phyloP scores from a whole-genome alignment of 352 stramenopile genomes.

The Phytophthora pisi region DNA sequence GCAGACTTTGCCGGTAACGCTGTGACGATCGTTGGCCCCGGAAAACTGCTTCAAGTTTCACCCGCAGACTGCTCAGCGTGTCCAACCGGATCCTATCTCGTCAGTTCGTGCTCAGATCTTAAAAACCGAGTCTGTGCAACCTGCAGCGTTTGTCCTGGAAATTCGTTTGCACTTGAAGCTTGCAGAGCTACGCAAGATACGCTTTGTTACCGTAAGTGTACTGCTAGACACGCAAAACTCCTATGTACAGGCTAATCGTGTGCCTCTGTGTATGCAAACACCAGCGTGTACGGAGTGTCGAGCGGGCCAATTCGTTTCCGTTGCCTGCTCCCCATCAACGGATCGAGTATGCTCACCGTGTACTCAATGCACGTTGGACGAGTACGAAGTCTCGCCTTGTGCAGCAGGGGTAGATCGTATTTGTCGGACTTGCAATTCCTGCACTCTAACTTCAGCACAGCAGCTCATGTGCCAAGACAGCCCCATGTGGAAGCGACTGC shows the following conservation, averaged over 20 bases:
- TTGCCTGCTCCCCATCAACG: conserved; percentile 53
- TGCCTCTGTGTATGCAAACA: conserved; percentile 4
- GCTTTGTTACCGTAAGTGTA: conserved; percentile 67
- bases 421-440: conserved; percentile 81
- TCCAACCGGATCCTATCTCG: conserved; percentile 44
- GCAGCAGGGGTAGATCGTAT: conserved; percentile 57
- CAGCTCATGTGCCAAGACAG: conserved; percentile 57
- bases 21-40: conserved; percentile 18
- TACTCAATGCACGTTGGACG: conserved; percentile 70
- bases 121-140: conserved; percentile 55
- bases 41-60: conserved; percentile 42
- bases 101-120: conserved; percentile 65
- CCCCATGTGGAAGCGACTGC: conserved; percentile 62
- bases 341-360: conserved; percentile 67
- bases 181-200: conserved; percentile 68
- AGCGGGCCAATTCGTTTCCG: conserved; percentile 46
- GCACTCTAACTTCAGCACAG: conserved; percentile 63
- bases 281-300: conserved; percentile 77
- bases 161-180: conserved; percentile 54
- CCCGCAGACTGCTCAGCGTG: conserved; percentile 63
- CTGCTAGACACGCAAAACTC: background rate
- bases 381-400: conserved; percentile 72
- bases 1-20: conserved; percentile 62
- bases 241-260: background rate
- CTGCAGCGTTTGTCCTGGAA: conserved; percentile 64